Evolutionary conservation across 257 asterid species (phyloP).

Genomic region (Fraxinus americana): DNA sequence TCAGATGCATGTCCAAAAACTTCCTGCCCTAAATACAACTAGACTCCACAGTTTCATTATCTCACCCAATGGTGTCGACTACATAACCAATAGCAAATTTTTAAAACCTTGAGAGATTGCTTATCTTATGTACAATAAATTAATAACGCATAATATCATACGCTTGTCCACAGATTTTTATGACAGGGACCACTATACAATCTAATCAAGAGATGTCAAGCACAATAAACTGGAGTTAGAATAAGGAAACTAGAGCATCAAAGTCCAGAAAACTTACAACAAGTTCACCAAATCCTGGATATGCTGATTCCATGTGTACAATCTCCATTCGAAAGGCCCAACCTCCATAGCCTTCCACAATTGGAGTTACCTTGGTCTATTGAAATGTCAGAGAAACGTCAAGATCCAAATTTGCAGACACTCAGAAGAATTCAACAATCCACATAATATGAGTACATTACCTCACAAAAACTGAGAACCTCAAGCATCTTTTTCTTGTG

Average conservation of each 20-base stretch:
- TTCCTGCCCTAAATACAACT: background rate
- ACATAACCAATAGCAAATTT: background rate
- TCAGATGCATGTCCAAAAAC: background rate
- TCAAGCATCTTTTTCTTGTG: slow-evolving; percentile 72
- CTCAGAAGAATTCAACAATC: slow-evolving; percentile 17
- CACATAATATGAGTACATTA: slow-evolving; percentile 25
- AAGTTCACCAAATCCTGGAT: slow-evolving; percentile 96
- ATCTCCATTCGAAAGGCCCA: slow-evolving; percentile 98
- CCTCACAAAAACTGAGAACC: slow-evolving; percentile 99
- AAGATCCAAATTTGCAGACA: slow-evolving; percentile 26
- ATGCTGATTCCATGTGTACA: slow-evolving; percentile 93
- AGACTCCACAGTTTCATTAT: background rate
- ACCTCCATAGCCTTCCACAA: slow-evolving; percentile 98
- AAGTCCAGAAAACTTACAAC: slow-evolving; percentile 59
- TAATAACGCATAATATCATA: background rate
- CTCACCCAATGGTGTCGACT: background rate
- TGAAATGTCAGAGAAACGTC: slow-evolving; percentile 32
- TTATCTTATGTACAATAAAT: background rate
- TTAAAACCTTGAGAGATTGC: background rate
- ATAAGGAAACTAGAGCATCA: background rate
- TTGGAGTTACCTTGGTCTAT: slow-evolving; percentile 96
- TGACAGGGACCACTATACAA: background rate
- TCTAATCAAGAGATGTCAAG: slow-evolving; percentile 9
- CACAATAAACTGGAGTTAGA: background rate
- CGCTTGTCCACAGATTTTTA: background rate